Percentiles rank a stretch among this genome's conserved stretches.
Conservation (phyloP, 78 protist genomes). For the Cavenderia fasciculata region DNA sequence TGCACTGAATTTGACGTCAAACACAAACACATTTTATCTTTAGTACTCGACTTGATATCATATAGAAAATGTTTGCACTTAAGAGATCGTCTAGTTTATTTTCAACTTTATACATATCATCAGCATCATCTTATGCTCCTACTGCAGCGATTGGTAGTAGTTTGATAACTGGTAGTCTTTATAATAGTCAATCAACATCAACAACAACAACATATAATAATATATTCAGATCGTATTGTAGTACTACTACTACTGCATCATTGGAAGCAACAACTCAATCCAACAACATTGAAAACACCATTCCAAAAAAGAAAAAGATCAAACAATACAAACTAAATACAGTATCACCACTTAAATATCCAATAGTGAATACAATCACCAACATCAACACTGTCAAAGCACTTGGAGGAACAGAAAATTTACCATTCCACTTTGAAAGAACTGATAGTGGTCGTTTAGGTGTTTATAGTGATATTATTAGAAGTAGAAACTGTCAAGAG, state of each 20-base stretch:
- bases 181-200: background rate
- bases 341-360: constrained; percentile 25
- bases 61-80: too few relatives aligned
- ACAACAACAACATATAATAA: background rate
- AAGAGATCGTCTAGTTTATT: too few relatives aligned
- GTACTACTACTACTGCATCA: too few relatives aligned
- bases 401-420: background rate
- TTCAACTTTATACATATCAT: too few relatives aligned
- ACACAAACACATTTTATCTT: too few relatives aligned
- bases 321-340: background rate
- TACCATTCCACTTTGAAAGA: constrained; percentile 54
- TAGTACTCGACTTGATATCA: too few relatives aligned
- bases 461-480: constrained; percentile 20
- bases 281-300: background rate
- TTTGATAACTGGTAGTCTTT: background rate
- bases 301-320: background rate
- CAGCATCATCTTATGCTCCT: background rate
- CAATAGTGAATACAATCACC: constrained; percentile 7
- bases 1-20: too few relatives aligned
- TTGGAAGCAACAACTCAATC: too few relatives aligned
- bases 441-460: constrained; percentile 35
- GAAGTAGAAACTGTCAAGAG: constrained; percentile 2
- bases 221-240: too few relatives aligned
- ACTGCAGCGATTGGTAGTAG: background rate
- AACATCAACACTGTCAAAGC: background rate